Conservation (phyloP, 306 rosid species). For the Astragalus membranaceus region DNA sequence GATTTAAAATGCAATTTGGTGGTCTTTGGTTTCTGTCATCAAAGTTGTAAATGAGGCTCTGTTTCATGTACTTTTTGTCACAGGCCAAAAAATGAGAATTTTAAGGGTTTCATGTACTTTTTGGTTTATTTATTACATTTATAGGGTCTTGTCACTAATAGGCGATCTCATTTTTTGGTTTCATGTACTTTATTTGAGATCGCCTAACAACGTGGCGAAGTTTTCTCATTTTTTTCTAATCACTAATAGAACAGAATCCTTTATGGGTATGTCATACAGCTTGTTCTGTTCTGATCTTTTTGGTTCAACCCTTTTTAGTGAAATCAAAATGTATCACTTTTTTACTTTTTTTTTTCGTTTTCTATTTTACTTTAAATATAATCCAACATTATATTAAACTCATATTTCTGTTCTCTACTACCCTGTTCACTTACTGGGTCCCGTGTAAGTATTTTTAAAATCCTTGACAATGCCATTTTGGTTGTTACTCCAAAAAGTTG, state of each 20-base stretch:
- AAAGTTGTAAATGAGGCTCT: background rate
- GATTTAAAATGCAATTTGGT: slow-evolving; percentile 4
- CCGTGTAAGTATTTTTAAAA: background rate
- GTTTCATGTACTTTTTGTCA: background rate
- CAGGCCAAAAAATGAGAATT: background rate
- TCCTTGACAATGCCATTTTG: slow-evolving; percentile 2
- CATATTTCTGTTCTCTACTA: background rate
- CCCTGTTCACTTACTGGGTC: background rate
- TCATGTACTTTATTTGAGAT: background rate
- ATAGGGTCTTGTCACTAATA: too few relatives aligned
- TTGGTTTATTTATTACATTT: too few relatives aligned
- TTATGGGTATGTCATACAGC: too few relatives aligned
- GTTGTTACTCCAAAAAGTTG: background rate
- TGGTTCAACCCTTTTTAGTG: background rate
- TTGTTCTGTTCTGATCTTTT: background rate
- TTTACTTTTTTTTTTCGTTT: background rate
- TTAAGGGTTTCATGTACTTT: too few relatives aligned
- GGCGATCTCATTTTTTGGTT: too few relatives aligned
- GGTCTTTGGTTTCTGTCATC: background rate
- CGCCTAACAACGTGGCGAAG: background rate
- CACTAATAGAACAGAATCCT: background rate
- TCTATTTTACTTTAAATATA: background rate
- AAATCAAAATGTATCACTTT: background rate
- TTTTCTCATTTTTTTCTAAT: background rate
- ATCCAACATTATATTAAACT: background rate